phyloP scores from a whole-genome alignment of 352 stramenopile genomes.

The Phytophthora multivora region DNA sequence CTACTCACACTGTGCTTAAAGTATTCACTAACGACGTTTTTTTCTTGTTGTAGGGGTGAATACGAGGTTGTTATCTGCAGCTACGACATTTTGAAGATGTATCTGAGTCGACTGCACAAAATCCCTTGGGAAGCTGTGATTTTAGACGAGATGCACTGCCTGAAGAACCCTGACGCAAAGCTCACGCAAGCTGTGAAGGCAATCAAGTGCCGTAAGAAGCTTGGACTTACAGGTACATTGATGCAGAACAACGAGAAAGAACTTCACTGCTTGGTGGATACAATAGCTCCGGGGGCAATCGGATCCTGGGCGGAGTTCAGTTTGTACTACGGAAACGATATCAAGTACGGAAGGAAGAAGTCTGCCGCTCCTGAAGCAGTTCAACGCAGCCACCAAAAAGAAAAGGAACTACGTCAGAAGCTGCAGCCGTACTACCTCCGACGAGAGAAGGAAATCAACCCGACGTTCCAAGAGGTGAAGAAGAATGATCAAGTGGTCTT shows the following conservation, averaged over 20 bases:
- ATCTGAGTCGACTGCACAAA: slow-evolving; percentile 78
- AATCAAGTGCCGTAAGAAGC: slow-evolving; percentile 61
- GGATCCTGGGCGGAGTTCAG: slow-evolving; percentile 72
- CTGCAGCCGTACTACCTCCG: slow-evolving; percentile 72
- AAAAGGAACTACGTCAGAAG: slow-evolving; percentile 63
- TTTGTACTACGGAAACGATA: slow-evolving; percentile 80
- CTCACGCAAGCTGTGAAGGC: slow-evolving; percentile 82
- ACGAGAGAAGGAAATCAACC: slow-evolving; percentile 78
- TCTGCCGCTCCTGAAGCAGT: slow-evolving; percentile 68
- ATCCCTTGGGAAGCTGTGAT: slow-evolving; percentile 93
- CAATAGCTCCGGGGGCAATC: slow-evolving; percentile 67
- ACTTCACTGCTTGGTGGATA: slow-evolving; percentile 77
- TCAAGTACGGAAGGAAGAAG: slow-evolving; percentile 86
- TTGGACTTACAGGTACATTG: slow-evolving; percentile 90
- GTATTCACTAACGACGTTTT: not conserved
- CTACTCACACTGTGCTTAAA: slow-evolving; percentile 45
- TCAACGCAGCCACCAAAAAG: slow-evolving; percentile 65
- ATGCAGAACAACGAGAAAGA: slow-evolving; percentile 91
- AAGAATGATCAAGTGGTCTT: slow-evolving; percentile 85
- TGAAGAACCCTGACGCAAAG: slow-evolving; percentile 97
- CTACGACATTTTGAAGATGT: slow-evolving; percentile 92
- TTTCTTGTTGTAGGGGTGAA: slow-evolving; percentile 50
- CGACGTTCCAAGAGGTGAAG: slow-evolving; percentile 66
- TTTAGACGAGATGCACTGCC: slow-evolving; percentile 98
- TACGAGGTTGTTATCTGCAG: slow-evolving; percentile 85